Percentiles rank a stretch among this genome's conserved stretches.
Evolutionary conservation across 257 asterid genomes (phyloP).

Genomic region (Perilla frutescens): DNA sequence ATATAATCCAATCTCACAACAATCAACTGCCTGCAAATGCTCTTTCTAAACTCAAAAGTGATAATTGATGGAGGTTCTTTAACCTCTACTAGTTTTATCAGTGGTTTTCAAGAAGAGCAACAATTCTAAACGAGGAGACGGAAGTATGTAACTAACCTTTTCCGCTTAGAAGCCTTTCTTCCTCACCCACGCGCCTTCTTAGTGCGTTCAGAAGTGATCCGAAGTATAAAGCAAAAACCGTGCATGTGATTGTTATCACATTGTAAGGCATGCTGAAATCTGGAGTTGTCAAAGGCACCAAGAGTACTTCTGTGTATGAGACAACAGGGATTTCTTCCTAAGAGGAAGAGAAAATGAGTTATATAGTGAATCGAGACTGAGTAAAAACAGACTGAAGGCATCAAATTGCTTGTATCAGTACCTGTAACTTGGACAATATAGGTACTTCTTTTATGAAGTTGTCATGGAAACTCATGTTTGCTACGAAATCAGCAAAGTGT

Average conservation of each 20-base stretch:
- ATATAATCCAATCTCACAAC: background rate
- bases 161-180: conserved; percentile 69
- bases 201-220: conserved; percentile 93
- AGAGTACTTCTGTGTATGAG: conserved; percentile 91
- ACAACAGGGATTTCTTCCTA: conserved; percentile 67
- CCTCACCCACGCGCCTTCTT: conserved; percentile 83
- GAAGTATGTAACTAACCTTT: conserved; percentile 52
- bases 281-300: conserved; percentile 98
- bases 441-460: conserved; percentile 52
- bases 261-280: conserved; percentile 99
- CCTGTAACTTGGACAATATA: conserved; percentile 76
- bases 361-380: conserved; percentile 14
- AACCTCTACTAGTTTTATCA: background rate
- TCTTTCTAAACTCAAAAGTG: background rate
- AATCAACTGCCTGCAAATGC: conserved; percentile 3
- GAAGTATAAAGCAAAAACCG: conserved; percentile 90
- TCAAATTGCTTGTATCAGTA: conserved; percentile 33
- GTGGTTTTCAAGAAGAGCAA: background rate
- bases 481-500: conserved; percentile 59
- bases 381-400: conserved; percentile 6
- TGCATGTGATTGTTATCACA: conserved; percentile 97
- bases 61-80: background rate
- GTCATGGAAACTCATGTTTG: conserved; percentile 65
- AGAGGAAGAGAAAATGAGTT: conserved; percentile 33
- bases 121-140: background rate